These are phyloP conservation scores for Solanum pimpinellifolium DNA, from an alignment of 257 asterid species.

Conservation along the genomic window DNA sequence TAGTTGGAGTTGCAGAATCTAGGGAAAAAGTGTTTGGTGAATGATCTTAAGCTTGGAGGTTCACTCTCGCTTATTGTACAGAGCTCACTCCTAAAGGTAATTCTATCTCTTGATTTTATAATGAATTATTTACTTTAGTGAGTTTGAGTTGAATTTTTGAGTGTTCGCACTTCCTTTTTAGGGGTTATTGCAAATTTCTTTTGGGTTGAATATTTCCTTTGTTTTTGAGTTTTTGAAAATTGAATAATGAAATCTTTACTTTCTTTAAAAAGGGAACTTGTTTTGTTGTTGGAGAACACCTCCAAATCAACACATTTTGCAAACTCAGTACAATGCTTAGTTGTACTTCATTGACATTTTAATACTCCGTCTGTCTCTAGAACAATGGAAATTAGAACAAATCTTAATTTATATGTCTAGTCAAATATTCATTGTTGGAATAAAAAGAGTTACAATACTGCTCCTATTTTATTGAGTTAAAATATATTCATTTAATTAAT, in stretches of 20 bases:
- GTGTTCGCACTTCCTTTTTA: not conserved
- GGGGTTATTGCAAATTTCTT: not conserved
- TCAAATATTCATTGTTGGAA: not conserved
- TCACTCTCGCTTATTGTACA: slow-evolving; percentile 73
- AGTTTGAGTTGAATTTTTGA: not conserved
- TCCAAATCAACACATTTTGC: not conserved
- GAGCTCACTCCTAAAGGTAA: slow-evolving; percentile 80
- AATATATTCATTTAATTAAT: not conserved
- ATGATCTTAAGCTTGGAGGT: slow-evolving; percentile 92
- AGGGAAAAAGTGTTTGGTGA: slow-evolving; percentile 85
- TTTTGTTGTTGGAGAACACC: not conserved
- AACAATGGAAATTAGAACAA: not conserved
- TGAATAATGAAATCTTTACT: not conserved
- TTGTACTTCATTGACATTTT: not conserved
- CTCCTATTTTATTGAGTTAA: not conserved
- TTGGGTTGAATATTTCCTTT: not conserved
- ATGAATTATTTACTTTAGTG: not conserved
- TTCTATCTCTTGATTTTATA: not conserved
- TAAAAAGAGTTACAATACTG: not conserved
- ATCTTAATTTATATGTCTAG: not conserved
- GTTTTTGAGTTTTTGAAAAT: not conserved
- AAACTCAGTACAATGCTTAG: not conserved
- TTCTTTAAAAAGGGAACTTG: rapidly evolving
- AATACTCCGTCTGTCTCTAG: not conserved
- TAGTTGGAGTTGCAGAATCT: slow-evolving; percentile 40